phyloP scores from a whole-genome alignment of 805 yeast species.

The Metschnikowia picachoensis region DNA sequence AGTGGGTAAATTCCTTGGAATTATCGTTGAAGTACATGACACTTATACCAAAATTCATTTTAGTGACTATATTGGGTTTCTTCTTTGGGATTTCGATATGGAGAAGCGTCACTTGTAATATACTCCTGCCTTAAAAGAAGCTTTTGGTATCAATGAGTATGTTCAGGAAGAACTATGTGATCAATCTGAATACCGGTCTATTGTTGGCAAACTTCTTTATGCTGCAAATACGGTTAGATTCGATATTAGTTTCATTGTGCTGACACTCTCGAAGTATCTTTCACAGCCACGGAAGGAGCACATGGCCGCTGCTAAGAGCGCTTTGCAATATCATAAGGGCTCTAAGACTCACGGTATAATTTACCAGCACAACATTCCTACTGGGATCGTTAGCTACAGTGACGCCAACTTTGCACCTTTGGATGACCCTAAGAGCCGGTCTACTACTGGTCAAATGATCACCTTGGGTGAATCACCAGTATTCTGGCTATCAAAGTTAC shows the following conservation, averaged over 20 bases:
- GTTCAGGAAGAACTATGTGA: no score
- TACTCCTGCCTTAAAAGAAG: no score
- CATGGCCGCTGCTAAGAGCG: neutral
- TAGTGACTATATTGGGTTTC: neutral
- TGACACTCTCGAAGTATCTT: neutral
- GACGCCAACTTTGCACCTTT: neutral
- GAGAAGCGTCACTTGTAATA: no score
- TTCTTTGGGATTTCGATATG: neutral
- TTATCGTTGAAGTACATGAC: neutral
- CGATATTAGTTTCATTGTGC: neutral
- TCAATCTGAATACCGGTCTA: neutral
- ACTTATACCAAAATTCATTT: neutral
- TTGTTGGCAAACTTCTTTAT: neutral
- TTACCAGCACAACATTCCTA: neutral
- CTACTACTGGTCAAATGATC: no score
- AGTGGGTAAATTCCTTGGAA: neutral
- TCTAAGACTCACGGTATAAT: neutral
- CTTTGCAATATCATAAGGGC: neutral
- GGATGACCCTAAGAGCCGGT: neutral
- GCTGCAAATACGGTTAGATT: neutral
- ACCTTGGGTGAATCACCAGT: no score
- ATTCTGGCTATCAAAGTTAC: no score
- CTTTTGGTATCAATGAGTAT: no score
- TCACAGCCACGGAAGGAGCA: neutral
- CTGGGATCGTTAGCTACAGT: neutral